These are phyloP conservation scores for Liriodendron chinense DNA, from an alignment of 164 flowering plant genomes.

Conservation along the genomic window DNA sequence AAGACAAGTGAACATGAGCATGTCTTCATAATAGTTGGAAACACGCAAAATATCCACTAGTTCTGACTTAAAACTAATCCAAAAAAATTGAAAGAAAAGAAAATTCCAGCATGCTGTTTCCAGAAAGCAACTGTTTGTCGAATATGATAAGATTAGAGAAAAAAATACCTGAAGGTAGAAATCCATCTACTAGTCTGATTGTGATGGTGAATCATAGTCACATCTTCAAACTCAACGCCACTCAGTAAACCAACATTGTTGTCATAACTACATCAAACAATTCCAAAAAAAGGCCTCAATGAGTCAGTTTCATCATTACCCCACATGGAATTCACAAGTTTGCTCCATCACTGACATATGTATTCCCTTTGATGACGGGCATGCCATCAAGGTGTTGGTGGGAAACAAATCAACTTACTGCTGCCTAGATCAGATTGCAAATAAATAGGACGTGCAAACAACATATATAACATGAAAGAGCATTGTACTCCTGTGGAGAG, in stretches of 20 bases:
- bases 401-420: background rate
- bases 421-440: background rate
- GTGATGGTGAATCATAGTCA: constrained; percentile 46
- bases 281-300: constrained; percentile 10
- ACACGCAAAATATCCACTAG: too few species aligned
- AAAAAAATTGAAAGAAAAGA: too few species aligned
- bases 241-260: constrained; percentile 48
- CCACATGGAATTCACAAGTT: background rate
- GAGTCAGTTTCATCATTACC: background rate
- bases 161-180: constrained; percentile 73
- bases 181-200: constrained; percentile 74
- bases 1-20: too few species aligned
- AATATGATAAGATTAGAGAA: background rate
- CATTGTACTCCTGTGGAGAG: too few species aligned
- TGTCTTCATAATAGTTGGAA: too few species aligned
- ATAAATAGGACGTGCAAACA: too few species aligned
- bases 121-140: background rate
- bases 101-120: background rate
- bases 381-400: background rate
- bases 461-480: too few species aligned
- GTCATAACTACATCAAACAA: constrained; percentile 46
- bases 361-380: background rate
- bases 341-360: background rate
- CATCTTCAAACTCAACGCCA: constrained; percentile 56
- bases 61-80: too few species aligned